Base-by-base conservation (phyloP, 441 rosid species). In the Codiaeum variegatum region DNA sequence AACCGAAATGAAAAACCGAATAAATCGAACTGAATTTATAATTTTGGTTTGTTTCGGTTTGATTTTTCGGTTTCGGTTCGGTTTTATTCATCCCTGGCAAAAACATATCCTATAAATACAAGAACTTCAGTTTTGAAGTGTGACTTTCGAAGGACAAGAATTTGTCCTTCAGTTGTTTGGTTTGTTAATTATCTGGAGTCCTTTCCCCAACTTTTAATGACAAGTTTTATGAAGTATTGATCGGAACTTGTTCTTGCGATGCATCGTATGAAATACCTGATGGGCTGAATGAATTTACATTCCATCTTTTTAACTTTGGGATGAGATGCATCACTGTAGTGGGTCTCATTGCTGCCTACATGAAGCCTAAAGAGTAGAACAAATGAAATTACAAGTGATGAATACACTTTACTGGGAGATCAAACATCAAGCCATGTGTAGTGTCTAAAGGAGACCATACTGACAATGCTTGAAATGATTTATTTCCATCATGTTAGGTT, bases 31-130 rank as follows among this genome's bases (percentile, higher is more conserved):
- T n/a, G n/a, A n/a, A n/a, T n/a, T n/a, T n/a, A n/a, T n/a, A n/a
- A n/a, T n/a, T n/a, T n/a, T n/a, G n/a, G n/a, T n/a, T n/a, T n/a
- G n/a, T n/a, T n/a, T n/a, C n/a, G n/a, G n/a, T n/a, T n/a, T n/a
- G n/a, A n/a, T n/a, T n/a, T n/a, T n/a, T n/a, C n/a, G n/a, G n/a
- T n/a, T n/a, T n/a, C n/a, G n/a, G n/a, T n/a, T n/a, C n/a, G n/a
- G n/a, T n/a, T n/a, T n/a, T n/a, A n/a, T n/a, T n/a, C n/a, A n/a
- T n/a, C n/a, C n/a, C 24, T 54, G 9, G 11, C 18, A 24, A 12
- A 42, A 44, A 6, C 26, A n/a, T 65, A 65, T 65, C 54, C 51
- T 65, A 16, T 65, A n/a, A n/a, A 18, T 47, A 47, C 52, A n/a
- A 52, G 58, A 52, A 21, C n/a, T 52, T 52, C 58, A n/a, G 8